These are phyloP conservation scores for Saccharum officinarum DNA, from an alignment of 176 grass and related monocot genomes.

Conservation along the genomic window DNA sequence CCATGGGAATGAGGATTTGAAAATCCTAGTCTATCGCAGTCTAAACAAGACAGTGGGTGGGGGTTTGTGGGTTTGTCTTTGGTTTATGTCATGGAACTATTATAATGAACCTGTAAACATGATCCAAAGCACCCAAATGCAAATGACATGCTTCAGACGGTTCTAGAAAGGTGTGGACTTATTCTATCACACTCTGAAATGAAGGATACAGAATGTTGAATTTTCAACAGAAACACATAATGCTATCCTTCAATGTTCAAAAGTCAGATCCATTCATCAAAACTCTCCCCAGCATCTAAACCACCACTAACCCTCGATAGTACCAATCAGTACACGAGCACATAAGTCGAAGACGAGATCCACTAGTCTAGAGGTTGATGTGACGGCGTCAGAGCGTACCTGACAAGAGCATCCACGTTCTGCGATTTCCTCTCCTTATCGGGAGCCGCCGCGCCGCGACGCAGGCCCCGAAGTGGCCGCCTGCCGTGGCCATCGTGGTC, in stretches of 20 bases:
- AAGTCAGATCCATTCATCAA: neutral
- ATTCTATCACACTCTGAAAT: neutral
- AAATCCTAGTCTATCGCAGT: neutral
- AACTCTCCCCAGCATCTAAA: neutral
- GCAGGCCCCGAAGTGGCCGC: constrained; percentile 16
- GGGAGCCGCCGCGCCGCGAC: constrained; percentile 1
- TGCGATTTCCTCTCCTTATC: constrained; percentile 75
- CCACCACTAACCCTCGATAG: neutral
- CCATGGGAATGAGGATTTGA: constrained; percentile 2
- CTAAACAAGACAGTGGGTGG: neutral
- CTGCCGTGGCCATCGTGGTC: neutral
- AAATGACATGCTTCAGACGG: neutral
- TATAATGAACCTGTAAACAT: neutral
- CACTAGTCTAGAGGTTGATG: neutral
- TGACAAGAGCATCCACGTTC: constrained; percentile 82
- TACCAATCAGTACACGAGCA: neutral
- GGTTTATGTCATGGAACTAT: neutral
- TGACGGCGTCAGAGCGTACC: constrained; percentile 39
- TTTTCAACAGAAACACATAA: constrained; percentile 12
- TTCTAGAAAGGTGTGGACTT: neutral
- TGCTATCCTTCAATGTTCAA: neutral
- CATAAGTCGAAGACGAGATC: neutral
- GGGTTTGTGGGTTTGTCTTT: neutral
- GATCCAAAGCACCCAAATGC: neutral
- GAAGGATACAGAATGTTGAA: constrained; percentile 12